Evolutionary conservation across 2,329 filamentous ascomycete species (phyloP).

Genomic region (Tolypocladium nubicola): DNA sequence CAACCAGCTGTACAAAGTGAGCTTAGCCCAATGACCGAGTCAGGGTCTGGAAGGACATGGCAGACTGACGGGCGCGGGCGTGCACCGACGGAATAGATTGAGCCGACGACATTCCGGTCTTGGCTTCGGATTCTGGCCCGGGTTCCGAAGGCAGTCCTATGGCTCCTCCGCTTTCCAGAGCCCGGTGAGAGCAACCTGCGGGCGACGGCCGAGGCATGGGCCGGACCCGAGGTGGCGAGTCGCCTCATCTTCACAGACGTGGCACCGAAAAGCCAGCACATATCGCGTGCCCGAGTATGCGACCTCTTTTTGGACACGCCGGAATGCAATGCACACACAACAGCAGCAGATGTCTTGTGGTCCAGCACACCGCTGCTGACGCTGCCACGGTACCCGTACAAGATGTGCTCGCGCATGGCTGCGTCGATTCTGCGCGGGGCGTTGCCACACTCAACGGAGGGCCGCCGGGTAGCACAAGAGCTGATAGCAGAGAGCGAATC

Average conservation of each 20-base stretch:
- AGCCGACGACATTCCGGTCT: slow-evolving; percentile 88
- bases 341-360: slow-evolving; percentile 93
- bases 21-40: slow-evolving; percentile 6
- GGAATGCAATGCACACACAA: slow-evolving; percentile 97
- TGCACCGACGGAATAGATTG: slow-evolving; percentile 52
- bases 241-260: slow-evolving; percentile 95
- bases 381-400: slow-evolving; percentile 83
- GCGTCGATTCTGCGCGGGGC: slow-evolving; percentile 89
- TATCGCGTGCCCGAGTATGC: slow-evolving; percentile 80
- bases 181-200: slow-evolving; percentile 79
- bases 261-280: slow-evolving; percentile 88
- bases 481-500: slow-evolving; percentile 69
- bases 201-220: slow-evolving; percentile 73
- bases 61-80: not conserved
- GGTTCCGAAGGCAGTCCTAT: slow-evolving; percentile 81
- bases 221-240: slow-evolving; percentile 70
- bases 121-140: slow-evolving; percentile 86
- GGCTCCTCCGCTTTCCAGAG: slow-evolving; percentile 95
- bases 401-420: slow-evolving; percentile 98
- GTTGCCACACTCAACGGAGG: slow-evolving; percentile 61
- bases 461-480: slow-evolving; percentile 56
- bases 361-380: slow-evolving; percentile 89
- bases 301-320: slow-evolving; percentile 95
- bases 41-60: not conserved
- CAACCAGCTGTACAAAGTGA: slow-evolving; percentile 95